Evolutionary conservation across 2,329 filamentous ascomycete species (phyloP), one percentile per base, ranked within the genome.

Genomic region (Epichloe aotearoae): DNA sequence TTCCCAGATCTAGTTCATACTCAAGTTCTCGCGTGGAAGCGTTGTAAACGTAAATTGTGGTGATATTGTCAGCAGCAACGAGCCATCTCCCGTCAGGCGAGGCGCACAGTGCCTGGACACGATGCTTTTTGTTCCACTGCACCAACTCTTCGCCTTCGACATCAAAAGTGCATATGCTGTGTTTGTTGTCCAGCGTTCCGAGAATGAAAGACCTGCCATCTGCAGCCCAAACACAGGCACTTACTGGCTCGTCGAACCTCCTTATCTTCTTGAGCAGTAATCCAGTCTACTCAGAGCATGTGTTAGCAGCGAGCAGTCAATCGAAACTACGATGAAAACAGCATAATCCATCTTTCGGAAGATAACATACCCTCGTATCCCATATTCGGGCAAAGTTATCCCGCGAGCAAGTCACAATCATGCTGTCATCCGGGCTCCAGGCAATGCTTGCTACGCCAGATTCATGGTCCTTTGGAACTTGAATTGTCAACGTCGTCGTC

Each of bases 371-470:
- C 57, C 75, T 70, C 15, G 76, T 71, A 65, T 89, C 80, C 86
- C 87, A 95, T 54, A 95, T 67, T 37, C 83, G 77, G 1, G 87
- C 88, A 54, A 76, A 77, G 44, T 77, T 79, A 61, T 95, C 87
- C 56, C 80, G 76, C 15, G 81, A 86, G 64, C 91, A 97, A 15
- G 85, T 91, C 39, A 97, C 81, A 36, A 98, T 74, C 68, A 87
- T 87, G 1, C 77, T 77, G 67, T 95, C 88, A 65, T 98, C 88
- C 5, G 90, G 93, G 62, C 90, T 96, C 88, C 93, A 98, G 1
- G 87, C 76, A 4, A 95, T 69, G 60, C 90, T 88, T 19, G 86
- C 83, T 12, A 96, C 83, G 1, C 86, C 84, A 3, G 70, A 71
- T 1, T 79, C 74, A 58, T 94, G 87, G 4, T 83, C 81, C 37